Evolutionary conservation across 768 basidiomycete genomes (phyloP), one percentile per base, ranked within the genome.

Genomic region (Phlebiopsis flavidoalba): DNA sequence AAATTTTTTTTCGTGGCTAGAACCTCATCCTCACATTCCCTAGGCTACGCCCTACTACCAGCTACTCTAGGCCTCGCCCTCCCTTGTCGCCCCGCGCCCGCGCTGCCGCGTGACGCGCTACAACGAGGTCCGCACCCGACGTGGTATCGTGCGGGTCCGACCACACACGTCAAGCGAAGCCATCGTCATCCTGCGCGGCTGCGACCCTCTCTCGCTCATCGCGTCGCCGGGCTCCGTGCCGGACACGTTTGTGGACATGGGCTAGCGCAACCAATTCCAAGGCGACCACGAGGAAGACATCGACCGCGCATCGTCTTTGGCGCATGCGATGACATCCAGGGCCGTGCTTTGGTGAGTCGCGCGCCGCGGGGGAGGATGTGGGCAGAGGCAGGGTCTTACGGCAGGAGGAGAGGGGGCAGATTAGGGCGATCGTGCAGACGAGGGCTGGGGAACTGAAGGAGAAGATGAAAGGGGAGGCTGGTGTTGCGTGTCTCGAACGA

Each of bases 1-100:
- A n/a, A n/a, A 31, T 31, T 2, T 31, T 31, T 31, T 31, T 6
- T 31, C 6, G 26, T 31, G 6, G n/a, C n/a, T 19, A 15, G 3
- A 3, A 10, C 40, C 40, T 43, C 40, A 31, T 24, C 26, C 50
- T 24, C 31, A 17, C 50, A 24, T 6, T 24, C 19, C 10, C 50
- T 35, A 80, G 79, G 68, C 7, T 79, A 79, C 64, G 67, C 66
- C n/a, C 0, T 74, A 68, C 57, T 82, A 81, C 61, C 72, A 77
- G n/a, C 61, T 74, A 72, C 61, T 79, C 78, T 35, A n/a, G 75
- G 75, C n/a, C 31, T 74, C 12, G 78, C 75, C n/a, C 61, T 66
- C 63, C 3, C 63, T 69, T 5, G 75, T 79, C 12, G 73, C 79
- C n/a, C 57, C 68, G 72, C 2, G 64, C 76, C n/a, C 68, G 68